phyloP scores from a whole-genome alignment of 1,139 yeast genomes.

The Candida glucosophila region DNA sequence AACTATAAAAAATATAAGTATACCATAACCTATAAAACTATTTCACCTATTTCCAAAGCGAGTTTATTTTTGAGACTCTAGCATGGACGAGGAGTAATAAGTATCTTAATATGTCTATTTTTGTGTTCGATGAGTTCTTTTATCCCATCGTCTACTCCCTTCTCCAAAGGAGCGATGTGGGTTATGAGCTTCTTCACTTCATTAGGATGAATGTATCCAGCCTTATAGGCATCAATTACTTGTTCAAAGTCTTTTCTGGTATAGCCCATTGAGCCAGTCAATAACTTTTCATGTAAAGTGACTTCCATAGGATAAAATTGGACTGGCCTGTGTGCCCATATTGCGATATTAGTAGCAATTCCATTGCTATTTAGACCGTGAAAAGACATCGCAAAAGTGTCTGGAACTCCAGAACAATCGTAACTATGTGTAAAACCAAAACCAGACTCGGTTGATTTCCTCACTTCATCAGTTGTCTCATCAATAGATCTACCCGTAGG shows the following conservation, averaged over 20 bases:
- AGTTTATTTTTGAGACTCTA: no score
- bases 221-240: slow-evolving; percentile 35
- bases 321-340: slow-evolving; percentile 34
- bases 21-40: no score
- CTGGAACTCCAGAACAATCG: slow-evolving; percentile 56
- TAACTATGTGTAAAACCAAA: slow-evolving; percentile 50
- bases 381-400: slow-evolving; percentile 44
- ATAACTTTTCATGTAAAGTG: slow-evolving; percentile 32
- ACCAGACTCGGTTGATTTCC: slow-evolving; percentile 32
- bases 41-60: no score
- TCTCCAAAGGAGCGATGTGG: slow-evolving; percentile 27
- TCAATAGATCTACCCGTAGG: slow-evolving; percentile 31
- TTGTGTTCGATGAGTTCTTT: slow-evolving; percentile 32
- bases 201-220: slow-evolving; percentile 28
- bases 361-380: slow-evolving; percentile 51
- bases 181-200: slow-evolving; percentile 34
- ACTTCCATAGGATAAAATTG: slow-evolving; percentile 37
- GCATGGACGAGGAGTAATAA: slow-evolving; percentile 38
- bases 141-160: slow-evolving; percentile 38
- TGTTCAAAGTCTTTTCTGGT: slow-evolving; percentile 38
- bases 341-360: slow-evolving; percentile 55
- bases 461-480: slow-evolving; percentile 23
- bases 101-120: slow-evolving; percentile 37
- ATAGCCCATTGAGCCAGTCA: slow-evolving; percentile 44
- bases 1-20: no score